Base-by-base conservation (phyloP, 345 rosid species). In the Kernera saxatilis region DNA sequence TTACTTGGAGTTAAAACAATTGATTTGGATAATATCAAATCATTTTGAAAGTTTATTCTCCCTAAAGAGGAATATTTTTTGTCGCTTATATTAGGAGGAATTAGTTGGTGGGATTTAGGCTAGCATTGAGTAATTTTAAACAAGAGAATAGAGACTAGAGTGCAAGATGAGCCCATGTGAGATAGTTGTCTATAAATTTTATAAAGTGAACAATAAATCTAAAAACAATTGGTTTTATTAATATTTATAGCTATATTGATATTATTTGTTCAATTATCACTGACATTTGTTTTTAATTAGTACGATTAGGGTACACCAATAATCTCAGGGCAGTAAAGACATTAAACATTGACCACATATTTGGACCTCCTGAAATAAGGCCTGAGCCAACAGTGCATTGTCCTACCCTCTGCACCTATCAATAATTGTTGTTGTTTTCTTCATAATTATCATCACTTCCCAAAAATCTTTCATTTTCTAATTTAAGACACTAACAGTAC, bases 241-340 rank as follows among this genome's bases (percentile, higher is more conserved):
- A n/a, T 5, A 9, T 5, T 5, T 11, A 35, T 56, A 27, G 27
- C 21, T 56, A 65, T 15, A 21, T 36, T 64, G 54, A 49, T 40
- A 58, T 40, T 37, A 66, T 11, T 23, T 39, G 26, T 39, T 67
- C 68, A 58, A 67, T 58, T 74, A 67, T 67, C 59, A 32, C 78
- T 50, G 73, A 49, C 55, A 50, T 9, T 50, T 37, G 51, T 17
- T 53, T 26, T 74, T 66, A 57, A 74, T 66, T 39, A 57, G 78
- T 67, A 74, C 68, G 62, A 74, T 67, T 57, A 39, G 67, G 11
- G 68, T 67, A 74, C 72, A 66, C 78, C 72, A 49, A 74, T 39
- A 66, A 74, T 50, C 78, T 58, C 39, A 49, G 68, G 67, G 37
- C 36, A 58, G 51, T 56, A 65, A 65, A 46, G 67, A 57, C 77